These are phyloP conservation scores for Cynara cardunculus DNA, from an alignment of 129 eudicot species.

Conservation along the genomic window DNA sequence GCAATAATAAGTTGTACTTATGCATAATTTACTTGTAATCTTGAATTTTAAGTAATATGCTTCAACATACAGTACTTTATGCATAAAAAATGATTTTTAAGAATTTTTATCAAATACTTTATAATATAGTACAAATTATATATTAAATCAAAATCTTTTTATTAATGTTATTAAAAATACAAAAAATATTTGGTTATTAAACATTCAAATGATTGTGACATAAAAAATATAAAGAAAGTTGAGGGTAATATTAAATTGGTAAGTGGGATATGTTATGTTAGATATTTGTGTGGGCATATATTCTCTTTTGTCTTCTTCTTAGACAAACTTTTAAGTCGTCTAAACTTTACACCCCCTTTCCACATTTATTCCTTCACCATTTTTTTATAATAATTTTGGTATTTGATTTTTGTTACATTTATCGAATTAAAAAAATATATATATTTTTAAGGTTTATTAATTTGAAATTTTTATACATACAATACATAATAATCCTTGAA, in stretches of 20 bases:
- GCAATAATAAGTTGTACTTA: too few species aligned
- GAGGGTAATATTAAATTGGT: slow-evolving; percentile 7
- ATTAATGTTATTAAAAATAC: background rate
- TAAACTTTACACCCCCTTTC: slow-evolving; percentile 13
- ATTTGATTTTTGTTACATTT: background rate
- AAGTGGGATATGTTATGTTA: slow-evolving; percentile 10
- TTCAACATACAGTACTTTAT: too few species aligned
- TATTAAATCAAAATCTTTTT: background rate
- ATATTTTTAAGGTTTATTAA: too few species aligned
- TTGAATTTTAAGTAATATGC: too few species aligned
- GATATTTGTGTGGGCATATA: slow-evolving; percentile 11
- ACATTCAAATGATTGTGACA: background rate
- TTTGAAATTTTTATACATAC: background rate
- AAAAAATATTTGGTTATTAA: background rate
- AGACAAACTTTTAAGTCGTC: slow-evolving; percentile 22
- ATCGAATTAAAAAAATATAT: background rate
- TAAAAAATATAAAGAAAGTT: slow-evolving; percentile 1
- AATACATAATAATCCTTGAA: background rate
- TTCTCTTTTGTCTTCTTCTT: slow-evolving; percentile 21
- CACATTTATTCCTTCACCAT: background rate
- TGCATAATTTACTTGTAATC: too few species aligned
- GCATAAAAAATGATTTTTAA: too few species aligned
- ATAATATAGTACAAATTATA: too few species aligned
- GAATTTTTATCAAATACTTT: too few species aligned
- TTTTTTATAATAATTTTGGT: background rate